Percentiles rank a stretch among this genome's conserved stretches.
Conservation (phyloP, 768 basidiomycete genomes). For the Rhizopogon vesiculosus region DNA sequence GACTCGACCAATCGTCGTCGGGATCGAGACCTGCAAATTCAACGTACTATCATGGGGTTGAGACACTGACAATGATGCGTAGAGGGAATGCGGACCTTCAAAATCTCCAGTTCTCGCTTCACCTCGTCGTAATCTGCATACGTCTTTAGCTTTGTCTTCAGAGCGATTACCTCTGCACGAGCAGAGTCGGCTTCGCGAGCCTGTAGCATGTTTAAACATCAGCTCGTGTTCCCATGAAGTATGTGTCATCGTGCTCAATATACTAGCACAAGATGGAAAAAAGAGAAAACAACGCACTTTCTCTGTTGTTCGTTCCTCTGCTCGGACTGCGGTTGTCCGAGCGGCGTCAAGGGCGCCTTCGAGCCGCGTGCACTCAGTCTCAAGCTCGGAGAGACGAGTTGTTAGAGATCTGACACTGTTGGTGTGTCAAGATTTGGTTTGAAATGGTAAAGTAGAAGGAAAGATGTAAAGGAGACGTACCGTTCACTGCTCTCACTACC, state of each 20-base stretch:
- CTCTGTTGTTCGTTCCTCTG: neutral
- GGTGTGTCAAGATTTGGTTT: neutral
- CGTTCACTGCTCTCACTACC: constrained; percentile 67
- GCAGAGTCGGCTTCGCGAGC: neutral
- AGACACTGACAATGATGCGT: neutral
- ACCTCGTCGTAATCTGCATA: constrained; percentile 93
- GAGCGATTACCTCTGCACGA: constrained; percentile 54
- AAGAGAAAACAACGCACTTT: neutral
- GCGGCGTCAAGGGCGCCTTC: constrained; percentile 59
- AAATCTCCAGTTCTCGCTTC: constrained; percentile 95
- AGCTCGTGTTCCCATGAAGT: neutral
- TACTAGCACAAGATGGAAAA: no score
- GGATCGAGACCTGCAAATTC: constrained; percentile 89
- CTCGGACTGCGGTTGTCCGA: neutral
- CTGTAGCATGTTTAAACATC: neutral
- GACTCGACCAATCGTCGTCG: constrained; percentile 40
- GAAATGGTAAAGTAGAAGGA: neutral
- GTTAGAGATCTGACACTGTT: constrained; percentile 69
- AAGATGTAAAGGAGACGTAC: constrained; percentile 36
- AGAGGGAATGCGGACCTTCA: constrained; percentile 68
- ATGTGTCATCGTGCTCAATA: neutral
- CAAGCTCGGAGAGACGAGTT: constrained; percentile 66
- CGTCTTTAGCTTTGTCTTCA: constrained; percentile 65
- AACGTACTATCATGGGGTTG: constrained; percentile 61
- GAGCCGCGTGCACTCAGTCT: constrained; percentile 69